Percentiles rank a stretch among this genome's conserved stretches.
These are phyloP conservation scores for Aspergillus proliferans DNA, from an alignment of 2,329 filamentous ascomycete genomes.

Conservation along the genomic window DNA sequence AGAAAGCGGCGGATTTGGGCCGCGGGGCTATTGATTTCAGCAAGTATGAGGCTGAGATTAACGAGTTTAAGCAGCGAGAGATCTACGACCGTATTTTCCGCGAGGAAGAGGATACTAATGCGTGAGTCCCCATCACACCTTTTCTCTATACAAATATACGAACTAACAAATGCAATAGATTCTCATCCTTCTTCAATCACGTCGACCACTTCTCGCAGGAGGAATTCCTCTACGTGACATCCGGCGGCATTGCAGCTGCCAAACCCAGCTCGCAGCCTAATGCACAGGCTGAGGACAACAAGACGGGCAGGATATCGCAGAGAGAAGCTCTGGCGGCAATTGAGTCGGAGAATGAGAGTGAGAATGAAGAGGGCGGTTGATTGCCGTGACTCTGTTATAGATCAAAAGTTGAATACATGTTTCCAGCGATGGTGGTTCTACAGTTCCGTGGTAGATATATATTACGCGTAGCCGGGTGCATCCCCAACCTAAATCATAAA, in stretches of 20 bases:
- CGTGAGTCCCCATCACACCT: constrained; percentile 52
- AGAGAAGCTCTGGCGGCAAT: constrained; percentile 27
- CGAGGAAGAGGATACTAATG: constrained; percentile 79
- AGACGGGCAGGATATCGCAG: constrained; percentile 18
- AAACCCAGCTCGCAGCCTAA: constrained; percentile 27
- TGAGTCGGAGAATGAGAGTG: constrained; percentile 27
- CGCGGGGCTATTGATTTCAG: constrained; percentile 70
- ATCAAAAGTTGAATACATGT: constrained; percentile 4
- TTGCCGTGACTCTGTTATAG: neutral
- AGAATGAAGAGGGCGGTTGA: constrained; percentile 14
- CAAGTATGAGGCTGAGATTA: constrained; percentile 69
- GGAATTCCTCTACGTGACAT: constrained; percentile 69
- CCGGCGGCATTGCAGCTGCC: constrained; percentile 59
- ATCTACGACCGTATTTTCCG: constrained; percentile 91
- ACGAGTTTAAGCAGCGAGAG: constrained; percentile 82
- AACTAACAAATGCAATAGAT: constrained; percentile 42
- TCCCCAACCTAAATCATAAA: too few species aligned
- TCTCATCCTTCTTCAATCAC: constrained; percentile 72
- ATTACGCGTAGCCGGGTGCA: too few species aligned
- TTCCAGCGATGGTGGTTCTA: neutral
- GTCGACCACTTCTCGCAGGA: constrained; percentile 67
- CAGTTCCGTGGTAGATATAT: too few species aligned
- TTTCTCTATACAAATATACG: neutral
- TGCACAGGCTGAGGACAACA: neutral
- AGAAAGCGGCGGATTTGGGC: constrained; percentile 58